Evolutionary conservation across 164 flowering plant genomes (phyloP).

Genomic region (Sextonia rubra): DNA sequence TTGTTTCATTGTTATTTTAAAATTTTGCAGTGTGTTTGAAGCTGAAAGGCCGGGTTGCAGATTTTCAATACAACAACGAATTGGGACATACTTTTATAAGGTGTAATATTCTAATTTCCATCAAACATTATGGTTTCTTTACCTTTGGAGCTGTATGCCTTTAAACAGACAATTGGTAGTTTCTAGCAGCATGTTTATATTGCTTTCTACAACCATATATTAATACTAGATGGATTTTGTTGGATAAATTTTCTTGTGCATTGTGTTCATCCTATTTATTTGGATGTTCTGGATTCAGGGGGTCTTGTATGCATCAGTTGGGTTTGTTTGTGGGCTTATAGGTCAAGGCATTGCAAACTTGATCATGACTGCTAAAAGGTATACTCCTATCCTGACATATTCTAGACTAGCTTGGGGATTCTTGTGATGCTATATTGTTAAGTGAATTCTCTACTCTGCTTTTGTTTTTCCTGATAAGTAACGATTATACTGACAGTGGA

Average conservation of each 20-base stretch:
- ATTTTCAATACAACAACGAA: slow-evolving; percentile 66
- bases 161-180: not conserved
- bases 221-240: not conserved
- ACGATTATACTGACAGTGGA: no score
- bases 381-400: slow-evolving; percentile 6
- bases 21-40: slow-evolving; percentile 75
- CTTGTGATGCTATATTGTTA: not conserved
- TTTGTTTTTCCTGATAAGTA: not conserved
- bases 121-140: not conserved
- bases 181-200: not conserved
- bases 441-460: slow-evolving; percentile 2
- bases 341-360: slow-evolving; percentile 98
- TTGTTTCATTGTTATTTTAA: not conserved
- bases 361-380: slow-evolving; percentile 95
- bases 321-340: slow-evolving; percentile 84
- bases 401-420: not conserved
- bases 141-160: not conserved
- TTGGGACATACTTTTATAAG: slow-evolving; percentile 84
- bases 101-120: slow-evolving; percentile 24
- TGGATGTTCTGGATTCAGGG: slow-evolving; percentile 45
- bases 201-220: not conserved
- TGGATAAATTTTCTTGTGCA: not conserved
- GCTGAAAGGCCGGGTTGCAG: slow-evolving; percentile 81
- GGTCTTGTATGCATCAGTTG: slow-evolving; percentile 74
- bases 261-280: not conserved